Conservation (phyloP, 352 stramenopile genomes). For the Phytophthora brassicae region DNA sequence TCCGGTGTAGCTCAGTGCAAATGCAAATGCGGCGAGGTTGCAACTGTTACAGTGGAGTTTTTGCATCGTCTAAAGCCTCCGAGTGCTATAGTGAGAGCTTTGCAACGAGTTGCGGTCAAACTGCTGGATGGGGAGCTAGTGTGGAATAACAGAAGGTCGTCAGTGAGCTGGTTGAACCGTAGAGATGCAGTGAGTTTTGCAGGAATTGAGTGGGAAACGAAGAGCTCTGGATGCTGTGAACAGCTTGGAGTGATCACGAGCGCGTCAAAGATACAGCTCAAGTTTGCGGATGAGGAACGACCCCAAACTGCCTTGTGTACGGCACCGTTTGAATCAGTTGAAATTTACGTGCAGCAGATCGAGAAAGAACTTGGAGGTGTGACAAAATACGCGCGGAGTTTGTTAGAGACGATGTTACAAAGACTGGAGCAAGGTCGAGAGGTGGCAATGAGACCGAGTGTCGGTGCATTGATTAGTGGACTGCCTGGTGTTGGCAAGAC, state of each 20-base stretch:
- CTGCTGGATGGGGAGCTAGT: slow-evolving; percentile 46
- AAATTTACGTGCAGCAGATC: slow-evolving; percentile 37
- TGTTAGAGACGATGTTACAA: slow-evolving; percentile 45
- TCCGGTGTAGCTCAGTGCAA: slow-evolving; percentile 11
- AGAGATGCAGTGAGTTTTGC: slow-evolving; percentile 37
- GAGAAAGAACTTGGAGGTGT: slow-evolving; percentile 42
- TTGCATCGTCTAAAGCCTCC: slow-evolving; percentile 34
- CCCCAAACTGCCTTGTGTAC: background rate
- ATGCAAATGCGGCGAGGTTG: slow-evolving; percentile 32
- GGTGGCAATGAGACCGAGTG: slow-evolving; percentile 23
- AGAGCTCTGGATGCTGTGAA: slow-evolving; percentile 41
- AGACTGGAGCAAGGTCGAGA: slow-evolving; percentile 19
- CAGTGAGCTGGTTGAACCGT: slow-evolving; percentile 52
- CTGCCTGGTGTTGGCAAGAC: slow-evolving; percentile 80
- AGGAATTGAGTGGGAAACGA: slow-evolving; percentile 24
- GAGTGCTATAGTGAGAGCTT: slow-evolving; percentile 34
- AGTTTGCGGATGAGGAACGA: slow-evolving; percentile 24
- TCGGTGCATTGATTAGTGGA: slow-evolving; percentile 69
- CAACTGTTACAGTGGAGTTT: slow-evolving; percentile 39
- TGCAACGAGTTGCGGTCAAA: slow-evolving; percentile 38
- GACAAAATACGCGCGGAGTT: slow-evolving; percentile 30
- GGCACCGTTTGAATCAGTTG: slow-evolving; percentile 26
- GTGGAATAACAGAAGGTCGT: slow-evolving; percentile 37
- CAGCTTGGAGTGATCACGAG: slow-evolving; percentile 30
- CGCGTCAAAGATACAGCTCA: slow-evolving; percentile 31